A percentile compares a stretch with the other conserved stretches of the same genome.
These are phyloP conservation scores for Phytopythium helicoides DNA, from an alignment of 352 stramenopile species.

Conservation along the genomic window DNA sequence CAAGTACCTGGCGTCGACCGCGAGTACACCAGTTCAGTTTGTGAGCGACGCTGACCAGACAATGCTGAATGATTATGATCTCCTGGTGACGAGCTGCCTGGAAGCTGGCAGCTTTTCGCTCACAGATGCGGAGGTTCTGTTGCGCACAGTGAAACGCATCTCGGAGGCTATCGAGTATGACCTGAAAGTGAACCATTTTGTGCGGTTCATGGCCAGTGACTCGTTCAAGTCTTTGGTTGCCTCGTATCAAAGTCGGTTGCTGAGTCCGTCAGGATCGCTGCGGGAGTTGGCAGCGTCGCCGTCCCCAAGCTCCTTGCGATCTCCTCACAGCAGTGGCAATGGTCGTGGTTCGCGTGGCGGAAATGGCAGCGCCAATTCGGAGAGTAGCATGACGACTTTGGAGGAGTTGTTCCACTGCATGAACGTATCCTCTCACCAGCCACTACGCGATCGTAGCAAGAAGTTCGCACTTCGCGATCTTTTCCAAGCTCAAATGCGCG, in stretches of 20 bases:
- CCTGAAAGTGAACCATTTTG: slow-evolving; percentile 85
- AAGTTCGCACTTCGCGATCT: slow-evolving; percentile 64
- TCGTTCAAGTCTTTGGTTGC: slow-evolving; percentile 78
- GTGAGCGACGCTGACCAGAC: slow-evolving; percentile 60
- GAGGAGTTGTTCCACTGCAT: slow-evolving; percentile 88
- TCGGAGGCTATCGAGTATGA: slow-evolving; percentile 65
- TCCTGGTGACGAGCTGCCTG: slow-evolving; percentile 50
- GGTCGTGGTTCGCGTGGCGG: background rate
- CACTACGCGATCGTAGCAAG: slow-evolving; percentile 68
- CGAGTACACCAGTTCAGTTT: slow-evolving; percentile 64
- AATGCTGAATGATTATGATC: slow-evolving; percentile 58
- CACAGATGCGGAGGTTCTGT: slow-evolving; percentile 55
- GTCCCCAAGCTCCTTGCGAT: background rate
- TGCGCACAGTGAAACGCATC: slow-evolving; percentile 53
- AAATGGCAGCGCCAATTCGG: slow-evolving; percentile 45
- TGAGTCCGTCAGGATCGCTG: slow-evolving; percentile 58
- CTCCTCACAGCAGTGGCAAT: slow-evolving; percentile 5
- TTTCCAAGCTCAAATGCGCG: slow-evolving; percentile 59
- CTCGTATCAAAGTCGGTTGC: slow-evolving; percentile 70
- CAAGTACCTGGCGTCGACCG: slow-evolving; percentile 57
- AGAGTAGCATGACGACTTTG: slow-evolving; percentile 79
- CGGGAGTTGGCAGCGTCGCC: slow-evolving; percentile 10
- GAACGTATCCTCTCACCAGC: slow-evolving; percentile 82
- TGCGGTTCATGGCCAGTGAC: slow-evolving; percentile 81
- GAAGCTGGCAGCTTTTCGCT: slow-evolving; percentile 68